phyloP scores from a whole-genome alignment of 139 green algal species.

The Micractinium conductrix region DNA sequence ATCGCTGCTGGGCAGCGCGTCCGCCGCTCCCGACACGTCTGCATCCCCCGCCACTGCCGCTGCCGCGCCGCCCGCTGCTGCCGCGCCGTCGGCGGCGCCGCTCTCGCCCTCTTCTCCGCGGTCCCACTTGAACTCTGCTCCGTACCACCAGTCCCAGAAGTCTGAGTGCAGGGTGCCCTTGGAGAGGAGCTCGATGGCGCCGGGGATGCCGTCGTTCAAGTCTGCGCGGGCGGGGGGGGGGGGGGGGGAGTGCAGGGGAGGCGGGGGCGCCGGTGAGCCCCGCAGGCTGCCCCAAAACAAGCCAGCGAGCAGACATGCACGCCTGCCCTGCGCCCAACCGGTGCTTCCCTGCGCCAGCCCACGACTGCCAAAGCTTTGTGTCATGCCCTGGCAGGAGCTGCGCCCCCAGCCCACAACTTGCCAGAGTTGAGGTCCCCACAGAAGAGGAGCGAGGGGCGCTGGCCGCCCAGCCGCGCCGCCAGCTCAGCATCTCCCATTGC shows the following conservation, averaged over 20 bases:
- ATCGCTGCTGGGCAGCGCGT: neutral
- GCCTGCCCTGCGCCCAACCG: no score
- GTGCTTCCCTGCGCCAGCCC: no score
- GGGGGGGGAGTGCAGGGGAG: no score
- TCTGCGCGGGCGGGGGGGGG: conserved; percentile 31
- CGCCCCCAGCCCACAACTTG: no score
- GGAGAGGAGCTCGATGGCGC: conserved; percentile 83
- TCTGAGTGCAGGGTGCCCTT: conserved; percentile 62
- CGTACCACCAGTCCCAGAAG: conserved; percentile 87
- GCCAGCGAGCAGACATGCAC: no score
- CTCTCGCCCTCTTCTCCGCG: conserved; percentile 46
- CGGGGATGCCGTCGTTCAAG: conserved; percentile 87
- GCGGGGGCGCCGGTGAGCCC: no score
- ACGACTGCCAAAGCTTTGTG: no score
- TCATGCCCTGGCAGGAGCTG: no score
- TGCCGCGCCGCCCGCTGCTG: neutral
- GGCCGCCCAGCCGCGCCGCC: neutral
- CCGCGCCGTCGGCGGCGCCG: neutral
- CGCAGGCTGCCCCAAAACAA: no score
- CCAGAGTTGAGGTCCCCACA: conserved; percentile 89
- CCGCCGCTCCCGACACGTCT: neutral
- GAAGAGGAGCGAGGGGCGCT: conserved; percentile 69
- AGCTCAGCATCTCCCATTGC: neutral
- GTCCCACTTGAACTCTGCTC: conserved; percentile 75
- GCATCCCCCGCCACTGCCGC: neutral